A percentile compares a stretch with the other conserved stretches of the same genome.
phyloP scores from a whole-genome alignment of 2,329 filamentous ascomycete genomes.

The Cercospora berteroae region DNA sequence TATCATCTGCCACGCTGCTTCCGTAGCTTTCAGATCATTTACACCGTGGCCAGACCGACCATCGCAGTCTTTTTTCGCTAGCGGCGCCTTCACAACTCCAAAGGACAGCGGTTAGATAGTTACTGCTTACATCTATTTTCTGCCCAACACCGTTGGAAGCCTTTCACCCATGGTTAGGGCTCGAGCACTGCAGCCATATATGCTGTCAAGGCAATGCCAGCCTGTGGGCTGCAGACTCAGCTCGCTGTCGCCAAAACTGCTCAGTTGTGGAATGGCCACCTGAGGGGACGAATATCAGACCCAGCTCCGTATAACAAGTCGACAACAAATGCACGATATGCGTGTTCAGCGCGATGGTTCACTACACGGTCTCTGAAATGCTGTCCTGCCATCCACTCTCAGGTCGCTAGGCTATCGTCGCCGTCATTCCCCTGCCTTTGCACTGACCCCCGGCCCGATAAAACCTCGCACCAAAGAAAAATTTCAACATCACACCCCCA shows the following conservation, averaged over 20 bases:
- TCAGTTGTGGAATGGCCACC: not conserved
- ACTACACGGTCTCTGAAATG: not conserved
- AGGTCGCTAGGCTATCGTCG: not conserved
- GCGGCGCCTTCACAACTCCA: conserved; percentile 71
- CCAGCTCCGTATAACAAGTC: not conserved
- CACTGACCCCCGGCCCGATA: not conserved
- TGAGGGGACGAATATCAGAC: not conserved
- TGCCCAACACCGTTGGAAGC: not conserved
- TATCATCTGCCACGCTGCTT: conserved; percentile 76
- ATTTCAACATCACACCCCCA: not conserved
- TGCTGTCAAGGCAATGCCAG: not conserved
- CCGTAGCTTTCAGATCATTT: conserved; percentile 87
- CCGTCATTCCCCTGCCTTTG: not conserved
- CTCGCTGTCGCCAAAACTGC: not conserved
- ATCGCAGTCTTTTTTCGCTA: conserved; percentile 93
- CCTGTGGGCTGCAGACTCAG: not conserved
- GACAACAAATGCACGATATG: not conserved
- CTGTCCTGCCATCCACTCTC: not conserved
- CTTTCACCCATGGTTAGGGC: not conserved
- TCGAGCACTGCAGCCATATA: not conserved
- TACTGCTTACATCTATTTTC: conserved; percentile 67
- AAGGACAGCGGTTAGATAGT: conserved; percentile 97
- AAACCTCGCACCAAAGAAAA: not conserved
- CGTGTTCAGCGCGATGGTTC: not conserved
- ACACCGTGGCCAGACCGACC: conserved; percentile 75